Evolutionary conservation across 2,329 filamentous ascomycete genomes (phyloP).

Genomic region (Juglanconis juglandina): DNA sequence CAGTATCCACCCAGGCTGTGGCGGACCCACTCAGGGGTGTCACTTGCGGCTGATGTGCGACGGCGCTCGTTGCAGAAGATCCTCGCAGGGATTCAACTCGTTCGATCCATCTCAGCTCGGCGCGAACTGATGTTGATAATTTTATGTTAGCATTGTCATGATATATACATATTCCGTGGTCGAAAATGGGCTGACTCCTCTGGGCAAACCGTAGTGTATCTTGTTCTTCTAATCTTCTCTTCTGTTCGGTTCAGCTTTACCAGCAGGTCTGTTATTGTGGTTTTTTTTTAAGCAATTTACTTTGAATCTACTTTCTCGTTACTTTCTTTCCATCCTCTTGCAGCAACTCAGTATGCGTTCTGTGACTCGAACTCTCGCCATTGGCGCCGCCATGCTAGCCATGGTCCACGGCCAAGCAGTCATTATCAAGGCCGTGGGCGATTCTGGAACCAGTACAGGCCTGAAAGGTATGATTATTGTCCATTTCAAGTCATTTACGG

Average conservation of each 20-base stretch:
- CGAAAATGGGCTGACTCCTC: background rate
- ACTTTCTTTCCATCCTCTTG: background rate
- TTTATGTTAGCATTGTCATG: background rate
- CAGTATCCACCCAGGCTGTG: background rate
- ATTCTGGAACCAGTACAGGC: slow-evolving; percentile 10
- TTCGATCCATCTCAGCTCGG: background rate
- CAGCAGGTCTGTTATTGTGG: slow-evolving; percentile 15
- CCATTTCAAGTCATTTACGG: background rate
- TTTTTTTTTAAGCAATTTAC: background rate
- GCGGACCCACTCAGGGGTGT: slow-evolving; percentile 12
- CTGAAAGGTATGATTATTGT: slow-evolving; percentile 4
- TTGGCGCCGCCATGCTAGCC: slow-evolving; percentile 16
- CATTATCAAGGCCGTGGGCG: slow-evolving; percentile 13
- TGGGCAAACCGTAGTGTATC: background rate
- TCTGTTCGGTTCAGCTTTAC: slow-evolving; percentile 4
- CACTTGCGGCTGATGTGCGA: slow-evolving; percentile 15
- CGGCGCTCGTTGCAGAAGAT: slow-evolving; percentile 10
- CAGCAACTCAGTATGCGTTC: slow-evolving; percentile 9
- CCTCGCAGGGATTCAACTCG: slow-evolving; percentile 2
- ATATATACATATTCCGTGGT: background rate
- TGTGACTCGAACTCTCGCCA: slow-evolving; percentile 1
- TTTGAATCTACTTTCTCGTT: background rate
- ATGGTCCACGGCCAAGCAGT: slow-evolving; percentile 16
- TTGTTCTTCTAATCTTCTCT: background rate
- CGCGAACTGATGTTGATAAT: background rate